A percentile compares a stretch with the other conserved stretches of the same genome.
Evolutionary conservation across 176 grass and related monocot genomes (phyloP).

Genomic region (Hyparrhenia diplandra): DNA sequence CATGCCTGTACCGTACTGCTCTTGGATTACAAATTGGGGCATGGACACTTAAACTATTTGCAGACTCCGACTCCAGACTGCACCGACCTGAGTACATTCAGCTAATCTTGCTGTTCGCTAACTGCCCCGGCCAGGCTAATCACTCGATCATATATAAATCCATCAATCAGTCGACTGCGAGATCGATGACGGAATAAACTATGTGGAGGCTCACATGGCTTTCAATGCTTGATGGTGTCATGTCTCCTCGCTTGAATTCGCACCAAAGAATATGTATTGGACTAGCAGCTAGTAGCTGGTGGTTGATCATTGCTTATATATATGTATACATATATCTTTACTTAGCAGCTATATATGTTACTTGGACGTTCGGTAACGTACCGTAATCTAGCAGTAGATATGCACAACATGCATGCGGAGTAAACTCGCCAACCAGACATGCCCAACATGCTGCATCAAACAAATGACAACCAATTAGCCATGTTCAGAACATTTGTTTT

Average conservation of each 20-base stretch:
- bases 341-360: background rate
- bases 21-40: background rate
- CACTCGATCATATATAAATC: constrained; percentile 21
- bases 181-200: constrained; percentile 32
- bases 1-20: constrained; percentile 8
- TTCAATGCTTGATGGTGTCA: constrained; percentile 31
- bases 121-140: constrained; percentile 31
- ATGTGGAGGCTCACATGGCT: constrained; percentile 37
- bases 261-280: background rate
- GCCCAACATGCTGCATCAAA: background rate
- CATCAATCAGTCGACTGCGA: background rate
- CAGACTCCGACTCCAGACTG: background rate
- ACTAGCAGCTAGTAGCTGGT: too few species aligned
- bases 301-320: background rate
- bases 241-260: constrained; percentile 17
- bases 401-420: background rate
- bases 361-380: background rate
- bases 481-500: background rate
- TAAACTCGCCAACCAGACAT: background rate
- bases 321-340: background rate
- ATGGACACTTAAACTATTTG: background rate
- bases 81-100: constrained; percentile 19
- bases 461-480: background rate
- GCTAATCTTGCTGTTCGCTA: constrained; percentile 41
- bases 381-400: constrained; percentile 19